These are phyloP conservation scores for Paradendryphiella salina DNA, from an alignment of 2,329 filamentous ascomycete genomes.

Conservation along the genomic window DNA sequence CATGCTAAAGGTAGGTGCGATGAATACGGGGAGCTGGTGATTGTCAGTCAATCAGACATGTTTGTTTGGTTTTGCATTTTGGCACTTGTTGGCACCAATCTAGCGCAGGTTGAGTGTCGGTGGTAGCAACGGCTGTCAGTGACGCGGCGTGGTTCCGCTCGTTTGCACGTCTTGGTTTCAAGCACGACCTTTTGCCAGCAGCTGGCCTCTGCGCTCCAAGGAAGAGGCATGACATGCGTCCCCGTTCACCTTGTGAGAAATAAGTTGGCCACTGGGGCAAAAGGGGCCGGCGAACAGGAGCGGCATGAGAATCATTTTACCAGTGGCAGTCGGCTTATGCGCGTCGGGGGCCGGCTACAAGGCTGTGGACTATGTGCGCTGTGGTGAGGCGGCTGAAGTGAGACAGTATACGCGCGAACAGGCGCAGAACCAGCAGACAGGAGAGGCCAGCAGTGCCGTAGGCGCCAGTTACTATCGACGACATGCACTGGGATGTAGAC, in stretches of 20 bases:
- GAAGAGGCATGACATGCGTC: conserved; percentile 8
- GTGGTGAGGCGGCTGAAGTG: conserved; percentile 7
- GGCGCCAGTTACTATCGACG: conserved; percentile 5
- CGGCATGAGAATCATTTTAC: conserved; percentile 3
- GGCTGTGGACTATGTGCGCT: conserved; percentile 3
- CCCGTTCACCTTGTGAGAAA: conserved; percentile 11
- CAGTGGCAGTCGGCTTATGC: conserved; percentile 5
- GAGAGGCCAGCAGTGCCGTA: neutral
- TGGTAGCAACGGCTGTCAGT: conserved; percentile 9
- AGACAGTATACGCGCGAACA: conserved; percentile 17
- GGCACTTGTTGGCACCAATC: neutral
- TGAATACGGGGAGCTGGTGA: conserved; percentile 1
- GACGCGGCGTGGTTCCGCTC: conserved; percentile 12
- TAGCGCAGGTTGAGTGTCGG: no score
- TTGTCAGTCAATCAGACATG: neutral
- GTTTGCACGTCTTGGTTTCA: conserved; percentile 26
- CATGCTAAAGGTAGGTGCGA: neutral
- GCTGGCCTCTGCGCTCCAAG: conserved; percentile 12
- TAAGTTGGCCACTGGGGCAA: conserved; percentile 8
- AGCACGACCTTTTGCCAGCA: conserved; percentile 6
- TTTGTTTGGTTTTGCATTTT: conserved; percentile 8
- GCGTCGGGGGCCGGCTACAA: conserved; percentile 13
- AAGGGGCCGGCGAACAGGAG: conserved; percentile 1
- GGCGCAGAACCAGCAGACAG: conserved; percentile 2
- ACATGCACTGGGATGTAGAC: neutral